These are phyloP conservation scores for Tanozyma kutaoensis DNA, from an alignment of 805 yeast species.

Conservation along the genomic window DNA sequence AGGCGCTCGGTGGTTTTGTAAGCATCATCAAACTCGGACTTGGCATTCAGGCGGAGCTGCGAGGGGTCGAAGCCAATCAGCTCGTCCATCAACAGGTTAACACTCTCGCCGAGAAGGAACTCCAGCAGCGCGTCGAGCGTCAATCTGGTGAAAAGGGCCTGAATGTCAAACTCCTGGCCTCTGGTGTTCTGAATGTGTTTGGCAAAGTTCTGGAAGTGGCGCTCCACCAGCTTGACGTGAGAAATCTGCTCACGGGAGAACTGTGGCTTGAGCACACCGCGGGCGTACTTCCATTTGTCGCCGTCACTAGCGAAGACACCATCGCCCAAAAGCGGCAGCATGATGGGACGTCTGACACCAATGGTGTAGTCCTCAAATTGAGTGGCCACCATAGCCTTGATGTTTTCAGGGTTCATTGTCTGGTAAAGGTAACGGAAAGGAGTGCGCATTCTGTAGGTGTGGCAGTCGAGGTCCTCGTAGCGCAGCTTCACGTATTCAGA, in stretches of 20 bases:
- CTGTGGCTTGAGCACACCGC: constrained; percentile 4
- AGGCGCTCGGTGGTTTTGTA: background rate
- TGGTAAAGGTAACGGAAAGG: constrained; percentile 1
- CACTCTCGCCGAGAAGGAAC: too few species aligned
- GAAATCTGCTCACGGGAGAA: constrained; percentile 4
- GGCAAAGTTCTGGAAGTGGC: constrained; percentile 1
- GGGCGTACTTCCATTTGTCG: constrained; percentile 3
- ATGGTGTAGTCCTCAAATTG: constrained; percentile 2
- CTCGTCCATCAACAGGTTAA: too few species aligned
- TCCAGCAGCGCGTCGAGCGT: too few species aligned
- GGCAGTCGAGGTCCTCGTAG: constrained; percentile 1
- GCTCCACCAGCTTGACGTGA: constrained; percentile 4
- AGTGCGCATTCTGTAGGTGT: constrained; percentile 1
- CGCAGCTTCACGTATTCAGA: constrained; percentile 1
- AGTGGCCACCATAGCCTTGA: constrained; percentile 3
- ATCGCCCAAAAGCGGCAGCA: constrained; percentile 3
- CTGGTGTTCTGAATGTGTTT: constrained; percentile 1
- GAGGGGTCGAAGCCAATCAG: background rate
- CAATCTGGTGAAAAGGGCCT: constrained; percentile 3
- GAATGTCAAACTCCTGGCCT: constrained; percentile 3
- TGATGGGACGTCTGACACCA: constrained; percentile 3
- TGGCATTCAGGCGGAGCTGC: background rate
- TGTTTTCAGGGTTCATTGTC: constrained; percentile 2
- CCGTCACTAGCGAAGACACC: constrained; percentile 5
- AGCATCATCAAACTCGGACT: background rate